Percentiles rank a stretch among this genome's conserved stretches.
phyloP scores from a whole-genome alignment of 306 rosid genomes.

The Medicago ruthenica region DNA sequence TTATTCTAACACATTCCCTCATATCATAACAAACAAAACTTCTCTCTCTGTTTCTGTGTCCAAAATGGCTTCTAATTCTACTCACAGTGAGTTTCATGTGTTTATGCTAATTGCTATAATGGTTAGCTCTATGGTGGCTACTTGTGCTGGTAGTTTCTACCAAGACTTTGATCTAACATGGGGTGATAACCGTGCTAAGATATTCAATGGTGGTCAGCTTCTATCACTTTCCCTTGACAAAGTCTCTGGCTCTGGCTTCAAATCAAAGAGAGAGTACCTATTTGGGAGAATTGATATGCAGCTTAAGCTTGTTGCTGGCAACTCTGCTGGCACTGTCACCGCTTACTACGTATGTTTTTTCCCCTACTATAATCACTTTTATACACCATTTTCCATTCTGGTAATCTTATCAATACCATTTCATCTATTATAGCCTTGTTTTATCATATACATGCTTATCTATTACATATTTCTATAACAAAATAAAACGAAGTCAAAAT shows the following conservation, averaged over 20 bases:
- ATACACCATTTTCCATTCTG: not conserved
- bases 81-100: constrained; percentile 38
- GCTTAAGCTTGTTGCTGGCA: constrained; percentile 76
- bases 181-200: constrained; percentile 67
- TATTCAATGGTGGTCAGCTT: constrained; percentile 64
- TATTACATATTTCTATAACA: too few relatives aligned
- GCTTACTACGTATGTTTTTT: constrained; percentile 65
- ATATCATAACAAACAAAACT: constrained; percentile 38
- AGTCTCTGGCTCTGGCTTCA: constrained; percentile 83
- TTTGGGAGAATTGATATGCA: constrained; percentile 80
- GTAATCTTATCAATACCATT: not conserved
- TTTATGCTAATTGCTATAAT: constrained; percentile 43
- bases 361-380: not conserved
- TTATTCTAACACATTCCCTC: constrained; percentile 43
- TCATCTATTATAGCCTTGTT: not conserved
- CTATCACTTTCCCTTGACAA: constrained; percentile 76
- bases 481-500: too few relatives aligned
- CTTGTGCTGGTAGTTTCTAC: constrained; percentile 64
- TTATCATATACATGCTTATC: too few relatives aligned
- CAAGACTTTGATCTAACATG: constrained; percentile 70
- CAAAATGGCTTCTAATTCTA: constrained; percentile 48
- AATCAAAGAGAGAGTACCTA: constrained; percentile 66
- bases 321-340: constrained; percentile 92
- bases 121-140: constrained; percentile 47
- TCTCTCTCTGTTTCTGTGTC: constrained; percentile 22